A percentile compares a stretch with the other conserved stretches of the same genome.
phyloP scores from a whole-genome alignment of 169 alveolate species.

The Neospora caninum region DNA sequence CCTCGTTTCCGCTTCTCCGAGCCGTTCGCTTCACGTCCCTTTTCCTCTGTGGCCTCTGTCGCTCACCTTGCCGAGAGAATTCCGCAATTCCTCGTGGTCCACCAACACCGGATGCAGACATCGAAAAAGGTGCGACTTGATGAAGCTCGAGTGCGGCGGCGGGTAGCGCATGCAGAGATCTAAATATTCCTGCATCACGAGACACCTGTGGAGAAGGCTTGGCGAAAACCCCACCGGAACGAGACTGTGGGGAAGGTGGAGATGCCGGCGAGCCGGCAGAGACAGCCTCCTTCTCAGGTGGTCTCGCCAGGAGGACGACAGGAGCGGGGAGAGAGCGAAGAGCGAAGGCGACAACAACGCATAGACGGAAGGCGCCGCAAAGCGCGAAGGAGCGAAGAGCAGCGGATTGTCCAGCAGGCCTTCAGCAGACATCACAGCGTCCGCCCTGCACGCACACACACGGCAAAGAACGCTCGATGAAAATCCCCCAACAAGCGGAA shows the following conservation, averaged over 20 bases:
- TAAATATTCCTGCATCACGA: constrained; percentile 26
- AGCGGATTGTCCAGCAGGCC: constrained; percentile 67
- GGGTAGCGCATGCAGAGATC: not conserved
- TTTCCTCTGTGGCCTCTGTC: not conserved
- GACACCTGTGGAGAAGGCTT: not conserved
- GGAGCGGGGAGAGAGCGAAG: not conserved
- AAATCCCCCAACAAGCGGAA: not conserved
- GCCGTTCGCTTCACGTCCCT: too few relatives aligned
- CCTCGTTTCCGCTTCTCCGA: too few relatives aligned
- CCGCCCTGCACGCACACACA: constrained; percentile 38
- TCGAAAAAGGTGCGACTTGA: constrained; percentile 45
- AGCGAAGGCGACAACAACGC: not conserved
- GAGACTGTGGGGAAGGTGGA: not conserved
- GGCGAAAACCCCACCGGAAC: not conserved
- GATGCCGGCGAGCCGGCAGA: not conserved
- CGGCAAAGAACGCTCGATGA: not conserved
- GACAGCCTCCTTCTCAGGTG: not conserved
- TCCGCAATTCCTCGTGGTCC: not conserved
- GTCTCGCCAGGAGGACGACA: not conserved
- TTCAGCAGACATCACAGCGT: constrained; percentile 72
- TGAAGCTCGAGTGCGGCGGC: not conserved
- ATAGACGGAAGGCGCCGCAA: not conserved
- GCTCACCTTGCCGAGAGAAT: not conserved
- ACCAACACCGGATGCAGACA: constrained; percentile 27
- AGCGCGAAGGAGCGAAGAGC: constrained; percentile 29